Conservation (phyloP, 306 rosid species). For the Mimosa pudica region DNA sequence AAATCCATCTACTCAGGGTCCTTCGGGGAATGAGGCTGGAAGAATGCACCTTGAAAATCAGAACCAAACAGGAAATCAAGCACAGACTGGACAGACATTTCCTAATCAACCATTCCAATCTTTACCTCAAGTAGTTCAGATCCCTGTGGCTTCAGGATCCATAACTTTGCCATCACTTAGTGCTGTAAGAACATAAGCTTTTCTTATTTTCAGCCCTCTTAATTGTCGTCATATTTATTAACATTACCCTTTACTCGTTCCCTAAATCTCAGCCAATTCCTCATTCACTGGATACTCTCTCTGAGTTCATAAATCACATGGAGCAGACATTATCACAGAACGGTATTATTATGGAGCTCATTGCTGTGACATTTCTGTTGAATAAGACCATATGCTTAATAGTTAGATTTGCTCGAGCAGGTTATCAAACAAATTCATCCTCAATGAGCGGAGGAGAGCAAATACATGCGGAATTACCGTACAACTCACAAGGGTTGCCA, state of each 20-base stretch:
- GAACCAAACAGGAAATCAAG: slow-evolving; percentile 61
- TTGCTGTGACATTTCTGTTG: slow-evolving; percentile 26
- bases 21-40: slow-evolving; percentile 63
- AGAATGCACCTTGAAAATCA: slow-evolving; percentile 44
- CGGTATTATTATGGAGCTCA: slow-evolving; percentile 45
- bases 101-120: slow-evolving; percentile 62
- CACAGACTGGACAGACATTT: slow-evolving; percentile 69
- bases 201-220: slow-evolving; percentile 9
- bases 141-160: slow-evolving; percentile 70
- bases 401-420: slow-evolving; percentile 45
- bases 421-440: slow-evolving; percentile 50
- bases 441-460: slow-evolving; percentile 50
- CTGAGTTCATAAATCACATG: slow-evolving; percentile 83
- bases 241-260: slow-evolving; percentile 4
- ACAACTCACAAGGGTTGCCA: slow-evolving; percentile 75
- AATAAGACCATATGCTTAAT: slow-evolving; percentile 14
- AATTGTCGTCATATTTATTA: slow-evolving; percentile 26
- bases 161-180: slow-evolving; percentile 69
- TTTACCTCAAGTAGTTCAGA: slow-evolving; percentile 69
- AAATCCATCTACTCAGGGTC: slow-evolving; percentile 53
- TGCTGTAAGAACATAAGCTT: slow-evolving; percentile 50
- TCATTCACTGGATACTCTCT: slow-evolving; percentile 71
- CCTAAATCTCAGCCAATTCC: slow-evolving; percentile 80
- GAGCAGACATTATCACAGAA: slow-evolving; percentile 71
- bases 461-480: slow-evolving; percentile 67